Evolutionary conservation across 2,329 filamentous ascomycete species (phyloP), one percentile per base, ranked within the genome.

Genomic region (Tympanopsis confertula): DNA sequence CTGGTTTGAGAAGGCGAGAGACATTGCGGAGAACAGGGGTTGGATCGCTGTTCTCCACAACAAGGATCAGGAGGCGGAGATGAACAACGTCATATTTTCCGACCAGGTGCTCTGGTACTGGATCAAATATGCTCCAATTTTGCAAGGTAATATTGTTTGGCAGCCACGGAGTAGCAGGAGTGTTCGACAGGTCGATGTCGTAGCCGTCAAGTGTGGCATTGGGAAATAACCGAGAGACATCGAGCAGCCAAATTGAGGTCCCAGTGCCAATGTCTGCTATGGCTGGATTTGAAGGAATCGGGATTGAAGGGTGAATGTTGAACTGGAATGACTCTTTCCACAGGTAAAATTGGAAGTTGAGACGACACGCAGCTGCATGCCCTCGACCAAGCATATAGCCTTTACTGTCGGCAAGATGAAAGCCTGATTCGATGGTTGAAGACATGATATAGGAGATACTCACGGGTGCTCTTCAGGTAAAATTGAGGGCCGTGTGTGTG

Each of bases 241-340:
- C 24, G 24, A 28, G 10, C 24, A 28, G 24, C 24, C 24, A 28
- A 10, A 28, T 28, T 28, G 10, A 48, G 29, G 50, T 53, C 13
- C 51, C 52, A 12, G 44, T 44, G n/a, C 48, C 50, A 5, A 55
- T 38, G 26, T 55, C 52, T 20, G 44, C 49, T 28, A 54, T 49
- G 13, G 14, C 13, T 18, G 41, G 19, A 20, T 35, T 29, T 14
- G 5, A 33, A 12, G 28, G 19, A 20, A 38, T 13, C 5, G 24
- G 26, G 19, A 42, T 35, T 3, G 33, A 29, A 18, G 44, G 42
- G 26, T 44, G 42, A 13, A 44, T 35, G 19, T 20, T 37, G 35
- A 39, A 45, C 4, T 35, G 13, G 3, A 45, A 37, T 2, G 35
- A n/a, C 20, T 38, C 35, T 22, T 38, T 36, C 40, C 41, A 39